phyloP scores from a whole-genome alignment of 2,329 filamentous ascomycete species.

The Xylariales sp. region DNA sequence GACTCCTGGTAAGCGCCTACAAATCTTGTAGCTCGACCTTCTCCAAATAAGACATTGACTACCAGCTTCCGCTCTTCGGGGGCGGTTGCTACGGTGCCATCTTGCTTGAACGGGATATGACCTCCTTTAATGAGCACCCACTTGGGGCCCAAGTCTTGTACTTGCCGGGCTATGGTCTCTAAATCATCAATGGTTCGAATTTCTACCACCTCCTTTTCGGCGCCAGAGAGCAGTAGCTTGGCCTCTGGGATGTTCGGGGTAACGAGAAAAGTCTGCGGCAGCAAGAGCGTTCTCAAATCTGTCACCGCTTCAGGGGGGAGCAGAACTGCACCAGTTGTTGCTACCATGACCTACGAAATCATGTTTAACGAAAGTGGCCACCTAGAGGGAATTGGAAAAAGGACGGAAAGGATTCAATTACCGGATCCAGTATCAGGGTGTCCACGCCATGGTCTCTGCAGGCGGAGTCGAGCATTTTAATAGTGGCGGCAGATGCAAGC shows the following conservation, averaged over 20 bases:
- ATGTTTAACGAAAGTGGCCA: too few relatives aligned
- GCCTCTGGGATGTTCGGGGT: conserved; percentile 80
- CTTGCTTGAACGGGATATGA: conserved; percentile 71
- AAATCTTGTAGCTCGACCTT: conserved; percentile 53
- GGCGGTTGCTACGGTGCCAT: conserved; percentile 52
- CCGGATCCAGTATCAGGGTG: conserved; percentile 69
- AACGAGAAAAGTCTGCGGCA: conserved; percentile 63
- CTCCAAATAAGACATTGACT: conserved; percentile 67
- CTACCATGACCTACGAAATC: conserved; percentile 85
- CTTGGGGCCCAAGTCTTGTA: conserved; percentile 66
- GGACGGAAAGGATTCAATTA: conserved; percentile 33
- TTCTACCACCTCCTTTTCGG: conserved; percentile 31
- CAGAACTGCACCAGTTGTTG: conserved; percentile 70
- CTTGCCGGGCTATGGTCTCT: conserved; percentile 59
- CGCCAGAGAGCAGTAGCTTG: conserved; percentile 54
- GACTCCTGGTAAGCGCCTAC: conserved; percentile 68
- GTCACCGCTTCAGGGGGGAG: conserved; percentile 62
- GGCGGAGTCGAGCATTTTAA: conserved; percentile 63
- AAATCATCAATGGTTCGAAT: conserved; percentile 61
- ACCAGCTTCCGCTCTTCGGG: conserved; percentile 61
- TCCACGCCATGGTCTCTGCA: conserved; percentile 54
- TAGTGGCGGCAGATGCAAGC: conserved; percentile 70
- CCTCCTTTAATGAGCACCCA: conserved; percentile 89
- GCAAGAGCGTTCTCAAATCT: conserved; percentile 53
- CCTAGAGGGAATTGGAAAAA: too few relatives aligned